phyloP scores from a whole-genome alignment of 768 basidiomycete species.

The Leccinum truebloodii region DNA sequence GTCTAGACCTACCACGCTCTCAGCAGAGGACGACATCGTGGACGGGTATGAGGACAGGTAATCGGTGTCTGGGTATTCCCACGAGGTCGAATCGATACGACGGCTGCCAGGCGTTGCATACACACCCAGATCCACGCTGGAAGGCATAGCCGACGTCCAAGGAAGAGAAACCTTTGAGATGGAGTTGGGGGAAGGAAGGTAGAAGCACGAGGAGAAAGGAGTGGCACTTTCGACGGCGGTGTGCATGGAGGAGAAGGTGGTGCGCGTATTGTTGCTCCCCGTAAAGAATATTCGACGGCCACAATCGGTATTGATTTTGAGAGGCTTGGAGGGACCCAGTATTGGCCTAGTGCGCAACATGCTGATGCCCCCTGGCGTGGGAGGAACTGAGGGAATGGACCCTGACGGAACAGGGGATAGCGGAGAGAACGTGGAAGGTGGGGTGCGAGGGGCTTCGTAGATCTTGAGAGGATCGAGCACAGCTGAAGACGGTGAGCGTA shows the following conservation, averaged over 20 bases:
- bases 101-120: constrained; percentile 46
- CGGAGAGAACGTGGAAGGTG: constrained; percentile 54
- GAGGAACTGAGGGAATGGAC: constrained; percentile 49
- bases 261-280: constrained; percentile 45
- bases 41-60: constrained; percentile 50
- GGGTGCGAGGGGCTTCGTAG: constrained; percentile 49
- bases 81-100: constrained; percentile 51
- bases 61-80: constrained; percentile 50
- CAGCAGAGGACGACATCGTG: constrained; percentile 40
- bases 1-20: constrained; percentile 35
- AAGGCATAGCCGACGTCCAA: constrained; percentile 37
- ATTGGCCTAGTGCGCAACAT: constrained; percentile 40
- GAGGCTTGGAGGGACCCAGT: constrained; percentile 39
- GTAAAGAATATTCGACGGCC: constrained; percentile 38
- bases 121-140: constrained; percentile 39
- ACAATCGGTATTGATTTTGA: constrained; percentile 61
- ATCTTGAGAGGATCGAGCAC: constrained; percentile 40
- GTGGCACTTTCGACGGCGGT: constrained; percentile 68
- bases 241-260: constrained; percentile 65
- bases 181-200: constrained; percentile 47
- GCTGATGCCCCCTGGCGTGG: constrained; percentile 57
- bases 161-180: constrained; percentile 38
- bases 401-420: constrained; percentile 40
- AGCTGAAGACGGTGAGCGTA: constrained; percentile 45
- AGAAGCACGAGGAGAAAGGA: constrained; percentile 58